Conservation (phyloP, 805 yeast species). For the Candida schatavii region DNA sequence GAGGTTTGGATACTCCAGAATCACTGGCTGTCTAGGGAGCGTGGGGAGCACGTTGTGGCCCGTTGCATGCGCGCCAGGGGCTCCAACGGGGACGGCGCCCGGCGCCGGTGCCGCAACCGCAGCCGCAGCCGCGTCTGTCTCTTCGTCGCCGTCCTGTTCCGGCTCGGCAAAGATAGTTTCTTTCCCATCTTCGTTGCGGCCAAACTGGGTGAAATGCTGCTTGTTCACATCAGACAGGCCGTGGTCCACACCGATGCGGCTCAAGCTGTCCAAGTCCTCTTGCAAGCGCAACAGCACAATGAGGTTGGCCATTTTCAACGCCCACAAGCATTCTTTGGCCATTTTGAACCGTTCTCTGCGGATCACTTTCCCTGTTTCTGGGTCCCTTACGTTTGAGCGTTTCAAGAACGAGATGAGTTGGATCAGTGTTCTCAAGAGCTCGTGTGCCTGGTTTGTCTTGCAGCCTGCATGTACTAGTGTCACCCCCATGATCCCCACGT, state of each 20-base stretch:
- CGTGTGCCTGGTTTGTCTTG: conserved; percentile 20
- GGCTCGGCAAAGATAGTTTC: background rate
- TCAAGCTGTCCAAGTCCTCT: conserved; percentile 37
- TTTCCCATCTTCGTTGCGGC: conserved; percentile 11
- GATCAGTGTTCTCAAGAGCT: conserved; percentile 22
- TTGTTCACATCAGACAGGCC: conserved; percentile 52
- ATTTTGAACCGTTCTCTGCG: conserved; percentile 40
- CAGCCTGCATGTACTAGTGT: conserved; percentile 44
- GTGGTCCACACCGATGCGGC: conserved; percentile 48
- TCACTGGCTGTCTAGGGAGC: background rate
- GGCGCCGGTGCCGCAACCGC: background rate
- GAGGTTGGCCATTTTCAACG: conserved; percentile 52
- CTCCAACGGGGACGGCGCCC: background rate
- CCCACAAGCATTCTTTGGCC: conserved; percentile 65
- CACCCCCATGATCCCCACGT: conserved; percentile 41
- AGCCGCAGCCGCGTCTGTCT: background rate
- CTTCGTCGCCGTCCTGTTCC: background rate
- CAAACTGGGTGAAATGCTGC: conserved; percentile 48
- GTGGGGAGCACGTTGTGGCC: background rate
- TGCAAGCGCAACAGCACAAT: conserved; percentile 45
- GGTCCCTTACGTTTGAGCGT: conserved; percentile 29
- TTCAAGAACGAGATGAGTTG: conserved; percentile 19
- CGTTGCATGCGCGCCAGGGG: background rate
- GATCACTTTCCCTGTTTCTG: conserved; percentile 26
- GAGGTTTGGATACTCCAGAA: too few species aligned